Evolutionary conservation across 164 flowering plant genomes (phyloP), one percentile per base, ranked within the genome.

Genomic region (Litsea cubeba): DNA sequence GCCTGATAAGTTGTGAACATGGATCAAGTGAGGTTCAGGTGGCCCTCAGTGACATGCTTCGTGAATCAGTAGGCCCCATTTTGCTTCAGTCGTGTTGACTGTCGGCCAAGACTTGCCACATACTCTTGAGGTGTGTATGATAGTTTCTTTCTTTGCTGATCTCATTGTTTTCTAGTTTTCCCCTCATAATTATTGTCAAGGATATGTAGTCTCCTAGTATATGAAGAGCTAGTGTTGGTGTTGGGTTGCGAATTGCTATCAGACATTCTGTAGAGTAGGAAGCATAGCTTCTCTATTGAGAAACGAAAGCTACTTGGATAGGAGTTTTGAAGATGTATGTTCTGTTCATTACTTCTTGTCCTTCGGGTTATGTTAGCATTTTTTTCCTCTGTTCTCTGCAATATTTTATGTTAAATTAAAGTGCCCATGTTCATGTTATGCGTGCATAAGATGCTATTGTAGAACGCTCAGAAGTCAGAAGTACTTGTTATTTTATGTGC

Each of bases 1-100:
- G 88, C 78, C 83, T 96, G 84, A 88, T 96, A 32, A 87, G 98
- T 71, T 94, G 98, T 71, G 97, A 96, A 77, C 99, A 96, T 72
- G 99, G 99, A 18, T 96, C 98, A 10, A 81, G 79, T 57, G 98
- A 96, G 75, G 93, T 96, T 74, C 99, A 91, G 80, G 70, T 85
- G 54, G 99, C 98, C 54, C 82, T 96, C 62, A 88, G 97, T 74
- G 90, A 96, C 65, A 91, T 94, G 91, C 92, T 96, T 10, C 76
- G 84, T 71, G 68, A 87, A 3, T 86, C 89, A 0, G 90, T 94
- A 35, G 98, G 95, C 26, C 98, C 99, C 4, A 76, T 96, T 72
- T 79, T 96, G 82, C 92, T 96, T 50, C 89, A 86, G 32, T 89
- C 94, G 0, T 91, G 97, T 85, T 93, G 91, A 90, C 69, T 51